Evolutionary conservation across 2,329 filamentous ascomycete species (phyloP).

Genomic region (Delphinella strobiligena): DNA sequence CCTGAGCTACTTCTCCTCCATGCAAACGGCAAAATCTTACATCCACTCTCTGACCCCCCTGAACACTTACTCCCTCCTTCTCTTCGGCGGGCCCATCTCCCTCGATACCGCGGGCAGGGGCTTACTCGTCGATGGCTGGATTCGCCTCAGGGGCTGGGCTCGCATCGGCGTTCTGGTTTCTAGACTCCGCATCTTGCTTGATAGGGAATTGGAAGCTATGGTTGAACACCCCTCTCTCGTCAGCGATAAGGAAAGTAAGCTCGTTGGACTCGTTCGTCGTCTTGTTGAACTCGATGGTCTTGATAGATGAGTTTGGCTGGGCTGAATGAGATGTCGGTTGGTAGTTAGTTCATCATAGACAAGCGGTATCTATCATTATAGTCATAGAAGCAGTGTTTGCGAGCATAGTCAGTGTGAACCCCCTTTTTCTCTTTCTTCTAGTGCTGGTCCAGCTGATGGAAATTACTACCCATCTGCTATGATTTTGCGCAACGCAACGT

Average conservation of each 20-base stretch:
- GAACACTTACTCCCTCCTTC: slow-evolving; percentile 74
- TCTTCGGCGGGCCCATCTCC: slow-evolving; percentile 76
- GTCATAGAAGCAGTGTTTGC: too few species aligned
- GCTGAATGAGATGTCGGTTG: too few species aligned
- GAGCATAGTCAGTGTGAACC: too few species aligned
- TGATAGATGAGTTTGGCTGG: too few species aligned
- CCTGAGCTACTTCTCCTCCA: slow-evolving; percentile 82
- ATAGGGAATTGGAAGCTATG: slow-evolving; percentile 68
- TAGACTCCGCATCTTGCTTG: slow-evolving; percentile 72
- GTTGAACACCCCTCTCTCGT: slow-evolving; percentile 56
- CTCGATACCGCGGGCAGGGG: slow-evolving; percentile 82
- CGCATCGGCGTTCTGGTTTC: slow-evolving; percentile 84
- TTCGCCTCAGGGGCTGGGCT: slow-evolving; percentile 79
- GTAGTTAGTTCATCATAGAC: too few species aligned
- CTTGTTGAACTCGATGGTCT: slow-evolving; percentile 78
- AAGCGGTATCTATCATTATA: too few species aligned
- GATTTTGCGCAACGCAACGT: too few species aligned
- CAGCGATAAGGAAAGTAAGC: slow-evolving; percentile 35
- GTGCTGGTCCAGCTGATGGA: too few species aligned
- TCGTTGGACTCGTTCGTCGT: slow-evolving; percentile 65
- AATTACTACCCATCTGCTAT: too few species aligned
- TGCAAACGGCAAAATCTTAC: slow-evolving; percentile 85
- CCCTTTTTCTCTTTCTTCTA: too few species aligned
- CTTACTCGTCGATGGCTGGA: slow-evolving; percentile 83
- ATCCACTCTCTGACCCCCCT: slow-evolving; percentile 86